Evolutionary conservation across 176 grass and related monocot genomes (phyloP).

Genomic region (maize (Zea mays)): DNA sequence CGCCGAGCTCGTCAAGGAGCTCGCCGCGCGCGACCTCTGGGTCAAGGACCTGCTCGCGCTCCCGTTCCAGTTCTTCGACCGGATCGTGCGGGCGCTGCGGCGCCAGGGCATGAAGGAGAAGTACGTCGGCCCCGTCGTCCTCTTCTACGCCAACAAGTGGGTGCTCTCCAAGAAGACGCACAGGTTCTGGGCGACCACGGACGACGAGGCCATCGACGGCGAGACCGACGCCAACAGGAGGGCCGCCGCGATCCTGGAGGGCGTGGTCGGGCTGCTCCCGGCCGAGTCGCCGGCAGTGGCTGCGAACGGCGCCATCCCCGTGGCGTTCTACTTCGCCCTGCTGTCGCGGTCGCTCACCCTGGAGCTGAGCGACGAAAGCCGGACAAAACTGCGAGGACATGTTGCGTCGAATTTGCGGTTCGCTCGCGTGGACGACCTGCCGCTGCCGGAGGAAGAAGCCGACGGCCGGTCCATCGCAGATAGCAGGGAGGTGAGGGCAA

Average conservation of each 20-base stretch:
- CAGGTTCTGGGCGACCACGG: constrained; percentile 78
- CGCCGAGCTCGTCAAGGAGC: constrained; percentile 77
- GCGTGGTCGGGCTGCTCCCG: constrained; percentile 62
- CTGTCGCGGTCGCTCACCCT: constrained; percentile 68
- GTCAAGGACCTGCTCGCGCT: constrained; percentile 92
- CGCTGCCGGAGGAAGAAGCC: constrained; percentile 55
- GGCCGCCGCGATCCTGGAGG: constrained; percentile 55
- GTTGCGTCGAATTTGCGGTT: constrained; percentile 56
- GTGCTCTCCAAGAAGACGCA: constrained; percentile 94
- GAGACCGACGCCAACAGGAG: constrained; percentile 57
- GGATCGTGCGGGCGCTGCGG: constrained; percentile 73
- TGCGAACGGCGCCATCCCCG: constrained; percentile 39
- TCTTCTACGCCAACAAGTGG: constrained; percentile 99
- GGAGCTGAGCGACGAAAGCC: constrained; percentile 46
- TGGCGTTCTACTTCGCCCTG: constrained; percentile 85
- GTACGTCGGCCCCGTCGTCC: constrained; percentile 77
- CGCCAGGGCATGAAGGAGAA: constrained; percentile 97
- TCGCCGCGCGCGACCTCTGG: constrained; percentile 75
- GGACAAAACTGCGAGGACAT: constrained; percentile 43
- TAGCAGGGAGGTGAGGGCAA: constrained; percentile 48
- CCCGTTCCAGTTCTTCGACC: constrained; percentile 72
- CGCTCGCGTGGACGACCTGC: constrained; percentile 72
- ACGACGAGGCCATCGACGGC: constrained; percentile 53
- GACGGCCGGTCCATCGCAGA: constrained; percentile 18
- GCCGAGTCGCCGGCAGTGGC: constrained; percentile 27